A percentile compares a stretch with the other conserved stretches of the same genome.
These are phyloP conservation scores for Aristolochia californica DNA, from an alignment of 164 flowering plant species.

Conservation along the genomic window DNA sequence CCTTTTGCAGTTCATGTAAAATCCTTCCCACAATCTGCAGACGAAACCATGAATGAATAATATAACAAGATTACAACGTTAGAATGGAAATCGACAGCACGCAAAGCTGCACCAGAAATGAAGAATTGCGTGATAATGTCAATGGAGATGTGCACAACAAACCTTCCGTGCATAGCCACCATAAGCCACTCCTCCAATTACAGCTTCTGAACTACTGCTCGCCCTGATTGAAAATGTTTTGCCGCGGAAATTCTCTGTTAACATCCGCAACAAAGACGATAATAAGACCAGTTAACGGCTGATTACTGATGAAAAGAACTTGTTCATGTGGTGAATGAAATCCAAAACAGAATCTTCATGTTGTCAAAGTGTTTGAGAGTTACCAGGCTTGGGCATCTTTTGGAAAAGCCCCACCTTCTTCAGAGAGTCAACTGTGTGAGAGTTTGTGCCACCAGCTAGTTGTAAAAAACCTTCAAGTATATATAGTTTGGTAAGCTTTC, in stretches of 20 bases:
- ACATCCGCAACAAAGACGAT: neutral
- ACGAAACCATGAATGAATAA: neutral
- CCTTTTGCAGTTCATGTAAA: constrained; percentile 32
- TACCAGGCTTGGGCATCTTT: constrained; percentile 23
- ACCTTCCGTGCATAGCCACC: constrained; percentile 91
- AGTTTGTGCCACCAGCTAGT: constrained; percentile 84
- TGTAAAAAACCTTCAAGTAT: constrained; percentile 63
- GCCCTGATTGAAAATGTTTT: constrained; percentile 2
- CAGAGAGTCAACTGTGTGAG: constrained; percentile 60
- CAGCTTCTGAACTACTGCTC: constrained; percentile 15
- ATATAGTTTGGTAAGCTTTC: constrained; percentile 1
- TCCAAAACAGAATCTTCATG: neutral
- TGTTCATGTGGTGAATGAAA: neutral
- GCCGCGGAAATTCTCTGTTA: constrained; percentile 15
- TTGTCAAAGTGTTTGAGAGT: neutral
- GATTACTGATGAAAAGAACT: neutral
- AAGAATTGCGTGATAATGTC: neutral
- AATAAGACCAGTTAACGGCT: neutral
- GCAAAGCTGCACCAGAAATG: neutral
- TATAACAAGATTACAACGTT: neutral
- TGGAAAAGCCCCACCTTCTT: constrained; percentile 51
- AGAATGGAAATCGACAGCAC: neutral
- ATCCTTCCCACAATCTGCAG: constrained; percentile 74
- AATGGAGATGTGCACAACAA: neutral
- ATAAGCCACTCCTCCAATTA: constrained; percentile 72